Evolutionary conservation across 2,329 filamentous ascomycete species (phyloP).

Genomic region (Xylariales sp.): DNA sequence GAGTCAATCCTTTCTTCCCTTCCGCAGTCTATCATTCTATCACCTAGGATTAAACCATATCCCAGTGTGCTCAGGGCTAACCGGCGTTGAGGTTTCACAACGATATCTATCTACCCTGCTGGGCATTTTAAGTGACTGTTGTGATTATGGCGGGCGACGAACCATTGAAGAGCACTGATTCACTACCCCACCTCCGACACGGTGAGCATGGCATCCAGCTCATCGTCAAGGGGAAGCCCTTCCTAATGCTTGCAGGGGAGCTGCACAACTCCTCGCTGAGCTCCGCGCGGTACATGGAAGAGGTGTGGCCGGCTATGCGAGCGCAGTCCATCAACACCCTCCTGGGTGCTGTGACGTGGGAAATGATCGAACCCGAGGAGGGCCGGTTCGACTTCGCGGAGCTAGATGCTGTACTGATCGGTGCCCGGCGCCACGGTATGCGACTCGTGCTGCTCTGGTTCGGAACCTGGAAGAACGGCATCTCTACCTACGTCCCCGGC

Average conservation of each 20-base stretch:
- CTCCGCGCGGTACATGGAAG: constrained; percentile 13
- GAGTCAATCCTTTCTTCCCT: no score
- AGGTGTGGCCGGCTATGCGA: constrained; percentile 23
- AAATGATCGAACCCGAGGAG: constrained; percentile 30
- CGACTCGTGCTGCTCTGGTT: constrained; percentile 34
- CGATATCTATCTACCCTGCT: no score
- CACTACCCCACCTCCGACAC: constrained; percentile 1
- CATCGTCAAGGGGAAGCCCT: constrained; percentile 31
- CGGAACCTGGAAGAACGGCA: constrained; percentile 33
- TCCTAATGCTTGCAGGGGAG: constrained; percentile 22
- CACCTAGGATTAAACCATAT: no score
- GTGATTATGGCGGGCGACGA: no score
- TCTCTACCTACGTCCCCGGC: constrained; percentile 28
- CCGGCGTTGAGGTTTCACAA: no score
- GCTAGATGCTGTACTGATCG: constrained; percentile 26
- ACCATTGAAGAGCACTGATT: no score
- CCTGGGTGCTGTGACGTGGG: constrained; percentile 31
- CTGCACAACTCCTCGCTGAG: constrained; percentile 18
- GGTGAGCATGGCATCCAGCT: constrained; percentile 19
- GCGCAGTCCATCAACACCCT: constrained; percentile 29
- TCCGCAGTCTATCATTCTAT: no score
- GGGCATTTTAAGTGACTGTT: no score
- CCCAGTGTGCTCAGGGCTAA: no score
- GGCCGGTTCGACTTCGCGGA: constrained; percentile 29
- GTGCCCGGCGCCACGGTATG: constrained; percentile 21